A percentile compares a stretch with the other conserved stretches of the same genome.
These are phyloP conservation scores for Naganishia onofrii DNA, from an alignment of 768 basidiomycete genomes.

Conservation along the genomic window DNA sequence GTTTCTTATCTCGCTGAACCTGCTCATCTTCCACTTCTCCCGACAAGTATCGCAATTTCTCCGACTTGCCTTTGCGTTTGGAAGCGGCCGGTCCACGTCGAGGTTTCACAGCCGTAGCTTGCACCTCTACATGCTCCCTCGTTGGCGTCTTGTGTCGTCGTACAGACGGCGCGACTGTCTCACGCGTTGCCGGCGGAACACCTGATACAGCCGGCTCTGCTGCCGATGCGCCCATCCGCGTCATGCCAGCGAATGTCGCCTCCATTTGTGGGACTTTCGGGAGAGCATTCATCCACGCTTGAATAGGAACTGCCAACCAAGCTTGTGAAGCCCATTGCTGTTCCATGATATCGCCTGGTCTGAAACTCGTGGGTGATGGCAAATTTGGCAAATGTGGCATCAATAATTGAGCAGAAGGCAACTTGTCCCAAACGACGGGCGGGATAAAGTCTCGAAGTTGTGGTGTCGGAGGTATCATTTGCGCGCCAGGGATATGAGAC, in stretches of 20 bases:
- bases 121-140: background rate
- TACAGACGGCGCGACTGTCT: background rate
- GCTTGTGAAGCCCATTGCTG: constrained; percentile 29
- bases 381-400: constrained; percentile 27
- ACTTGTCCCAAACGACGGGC: constrained; percentile 38
- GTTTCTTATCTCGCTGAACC: constrained; percentile 21
- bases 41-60: background rate
- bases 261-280: constrained; percentile 1
- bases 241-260: background rate
- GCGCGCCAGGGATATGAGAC: constrained; percentile 37
- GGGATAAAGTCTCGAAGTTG: constrained; percentile 36
- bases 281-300: constrained; percentile 29
- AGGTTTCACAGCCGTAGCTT: background rate
- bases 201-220: background rate
- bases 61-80: constrained; percentile 12
- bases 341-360: constrained; percentile 15
- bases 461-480: constrained; percentile 30
- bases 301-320: constrained; percentile 34
- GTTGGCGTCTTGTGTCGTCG: constrained; percentile 16
- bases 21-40: background rate
- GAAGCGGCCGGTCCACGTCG: background rate
- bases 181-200: background rate
- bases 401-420: constrained; percentile 36
- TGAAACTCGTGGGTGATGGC: constrained; percentile 4
- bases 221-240: background rate